Evolutionary conservation across 129 eudicot genomes (phyloP).

Genomic region (Escallonia rubra): DNA sequence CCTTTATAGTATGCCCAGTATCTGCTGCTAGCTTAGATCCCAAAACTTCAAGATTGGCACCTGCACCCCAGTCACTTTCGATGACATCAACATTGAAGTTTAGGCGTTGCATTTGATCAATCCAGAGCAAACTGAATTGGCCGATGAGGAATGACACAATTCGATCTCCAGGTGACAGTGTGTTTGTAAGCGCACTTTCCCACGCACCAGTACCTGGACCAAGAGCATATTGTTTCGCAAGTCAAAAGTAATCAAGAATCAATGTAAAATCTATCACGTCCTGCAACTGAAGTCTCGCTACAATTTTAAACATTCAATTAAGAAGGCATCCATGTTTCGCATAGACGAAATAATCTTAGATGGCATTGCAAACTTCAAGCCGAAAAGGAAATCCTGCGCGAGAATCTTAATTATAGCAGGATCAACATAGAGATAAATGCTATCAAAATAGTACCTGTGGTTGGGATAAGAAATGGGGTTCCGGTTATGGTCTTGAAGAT

Average conservation of each 20-base stretch:
- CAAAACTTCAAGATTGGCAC: constrained; percentile 79
- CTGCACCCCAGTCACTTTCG: constrained; percentile 96
- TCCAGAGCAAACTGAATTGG: constrained; percentile 98
- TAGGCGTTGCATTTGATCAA: constrained; percentile 93
- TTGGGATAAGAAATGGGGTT: constrained; percentile 87
- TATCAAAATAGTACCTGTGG: constrained; percentile 55
- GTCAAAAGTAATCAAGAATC: neutral
- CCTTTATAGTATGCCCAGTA: constrained; percentile 81
- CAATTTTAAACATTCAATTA: too few species aligned
- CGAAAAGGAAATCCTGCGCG: too few species aligned
- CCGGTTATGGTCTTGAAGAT: constrained; percentile 94
- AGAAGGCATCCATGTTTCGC: too few species aligned
- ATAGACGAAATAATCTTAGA: too few species aligned
- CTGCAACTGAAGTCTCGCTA: too few species aligned
- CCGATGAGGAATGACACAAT: constrained; percentile 90
- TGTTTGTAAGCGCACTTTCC: constrained; percentile 99
- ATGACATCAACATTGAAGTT: constrained; percentile 83
- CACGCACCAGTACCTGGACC: constrained; percentile 95
- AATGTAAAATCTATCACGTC: too few species aligned
- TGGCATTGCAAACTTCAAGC: too few species aligned
- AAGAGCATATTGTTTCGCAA: neutral
- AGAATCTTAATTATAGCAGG: too few species aligned
- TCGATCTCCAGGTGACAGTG: constrained; percentile 94
- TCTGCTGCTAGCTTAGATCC: constrained; percentile 87
- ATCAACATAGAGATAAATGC: too few species aligned